Evolutionary conservation across 805 yeast species (phyloP).

Genomic region (Hanseniaspora guilliermondii): DNA sequence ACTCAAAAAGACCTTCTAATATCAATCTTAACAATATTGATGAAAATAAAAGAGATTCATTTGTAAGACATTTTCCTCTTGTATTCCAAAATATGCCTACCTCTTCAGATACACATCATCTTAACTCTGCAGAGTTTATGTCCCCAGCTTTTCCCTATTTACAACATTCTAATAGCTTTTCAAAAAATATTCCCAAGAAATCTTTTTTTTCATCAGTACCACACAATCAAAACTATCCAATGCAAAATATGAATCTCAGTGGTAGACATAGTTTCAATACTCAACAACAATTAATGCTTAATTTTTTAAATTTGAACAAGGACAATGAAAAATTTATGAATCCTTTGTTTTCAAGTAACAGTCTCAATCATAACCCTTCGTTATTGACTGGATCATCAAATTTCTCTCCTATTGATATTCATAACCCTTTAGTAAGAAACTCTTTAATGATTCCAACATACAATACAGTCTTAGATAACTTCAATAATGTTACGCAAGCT

Average conservation of each 20-base stretch:
- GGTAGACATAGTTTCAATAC: not conserved
- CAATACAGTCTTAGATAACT: not conserved
- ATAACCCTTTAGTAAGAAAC: not conserved
- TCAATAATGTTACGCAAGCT: not conserved
- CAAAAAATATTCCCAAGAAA: not conserved
- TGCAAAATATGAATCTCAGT: not conserved
- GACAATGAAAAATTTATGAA: not conserved
- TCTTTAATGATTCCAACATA: not conserved
- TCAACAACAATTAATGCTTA: not conserved
- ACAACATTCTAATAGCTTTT: not conserved
- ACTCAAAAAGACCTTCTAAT: not conserved
- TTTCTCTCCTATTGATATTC: conserved; percentile 1
- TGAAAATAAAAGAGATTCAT: not conserved
- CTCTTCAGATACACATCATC: too few species aligned
- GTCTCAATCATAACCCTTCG: not conserved
- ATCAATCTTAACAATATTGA: not conserved
- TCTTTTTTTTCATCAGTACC: not conserved
- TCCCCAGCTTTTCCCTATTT: too few species aligned
- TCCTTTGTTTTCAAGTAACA: not conserved
- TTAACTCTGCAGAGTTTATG: too few species aligned
- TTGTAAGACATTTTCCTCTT: not conserved
- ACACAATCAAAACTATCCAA: not conserved
- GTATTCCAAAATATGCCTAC: too few species aligned
- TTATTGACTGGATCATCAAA: not conserved
- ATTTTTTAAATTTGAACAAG: not conserved